Base-by-base conservation (phyloP, 2,329 filamentous ascomycete genomes). In the Aureobasidium sp. region DNA sequence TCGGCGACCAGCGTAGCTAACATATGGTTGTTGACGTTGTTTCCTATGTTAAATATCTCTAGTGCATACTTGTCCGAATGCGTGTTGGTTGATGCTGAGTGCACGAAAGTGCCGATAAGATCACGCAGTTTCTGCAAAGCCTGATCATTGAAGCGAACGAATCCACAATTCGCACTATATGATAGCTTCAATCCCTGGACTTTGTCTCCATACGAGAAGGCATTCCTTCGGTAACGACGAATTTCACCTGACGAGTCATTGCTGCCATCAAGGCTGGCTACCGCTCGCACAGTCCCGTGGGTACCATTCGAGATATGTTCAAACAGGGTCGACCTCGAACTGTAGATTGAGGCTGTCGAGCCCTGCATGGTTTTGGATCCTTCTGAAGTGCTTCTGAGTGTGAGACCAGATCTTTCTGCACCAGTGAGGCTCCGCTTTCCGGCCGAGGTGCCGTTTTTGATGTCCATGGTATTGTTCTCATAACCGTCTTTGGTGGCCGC, bases 1-100 rank as follows among this genome's bases (percentile, higher is more conserved):
- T 57, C 53, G 26, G 53, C 53, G 39, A 57, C 17, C 15, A 57
- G 6, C 36, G 53, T 57, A 20, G 39, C 53, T 44, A 57, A 10
- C 53, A 57, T 57, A 15, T 57, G 39, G 8, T 57, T 46, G 26
- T 9, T 57, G 39, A 20, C 17, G 15, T 34, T n/a, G 36, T 46
- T 44, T 2, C 12, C 10, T 13, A 32, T 8, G 39, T 46, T 46
- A 20, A 57, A 20, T 43, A 57, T 44, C 39, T 57, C 53, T 24
- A 57, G 17, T 9, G 53, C 53, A 44, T 57, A 57, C 53, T 34
- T 57, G 53, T 57, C 53, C 53, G 53, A 57, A 10, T 44, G 53
- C 5, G n/a, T 57, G 17, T 8, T 57, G 26, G 39, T 57, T 34
- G 36, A 57, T 44, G 53, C 26, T 20, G 39, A 32, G 6, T 57